These are phyloP conservation scores for Sarcocystis neurona DNA, from an alignment of 169 alveolate species.

Conservation along the genomic window DNA sequence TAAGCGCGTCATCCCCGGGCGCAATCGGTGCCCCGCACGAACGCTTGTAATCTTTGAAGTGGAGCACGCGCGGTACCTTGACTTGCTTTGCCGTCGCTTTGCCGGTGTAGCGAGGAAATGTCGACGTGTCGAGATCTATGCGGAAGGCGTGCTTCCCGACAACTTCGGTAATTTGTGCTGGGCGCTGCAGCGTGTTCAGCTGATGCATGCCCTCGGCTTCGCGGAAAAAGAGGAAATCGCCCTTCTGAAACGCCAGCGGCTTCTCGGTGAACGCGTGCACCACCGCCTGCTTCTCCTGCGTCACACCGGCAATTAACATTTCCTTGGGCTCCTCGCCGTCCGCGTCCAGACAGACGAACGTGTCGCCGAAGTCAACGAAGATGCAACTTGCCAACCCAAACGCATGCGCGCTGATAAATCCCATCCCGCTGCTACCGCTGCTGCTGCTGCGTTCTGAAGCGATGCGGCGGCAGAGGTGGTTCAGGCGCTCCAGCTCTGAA, in stretches of 20 bases:
- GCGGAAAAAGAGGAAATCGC: conserved; percentile 92
- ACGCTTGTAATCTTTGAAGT: conserved; percentile 82
- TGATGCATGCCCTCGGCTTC: conserved; percentile 97
- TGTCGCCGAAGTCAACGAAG: conserved; percentile 95
- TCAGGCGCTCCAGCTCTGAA: conserved; percentile 11
- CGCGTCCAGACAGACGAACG: conserved; percentile 83
- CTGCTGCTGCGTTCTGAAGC: conserved; percentile 54
- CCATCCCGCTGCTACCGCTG: too few relatives aligned
- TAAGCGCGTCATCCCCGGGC: conserved; percentile 77
- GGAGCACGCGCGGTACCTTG: conserved; percentile 84
- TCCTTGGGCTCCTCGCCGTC: conserved; percentile 88
- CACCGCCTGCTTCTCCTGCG: conserved; percentile 77
- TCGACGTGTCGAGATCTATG: conserved; percentile 88
- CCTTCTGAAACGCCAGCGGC: conserved; percentile 92
- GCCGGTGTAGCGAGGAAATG: conserved; percentile 74
- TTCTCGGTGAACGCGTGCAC: conserved; percentile 83
- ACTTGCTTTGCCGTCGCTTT: conserved; percentile 91
- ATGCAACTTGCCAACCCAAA: conserved; percentile 94
- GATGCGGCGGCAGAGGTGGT: conserved; percentile 64
- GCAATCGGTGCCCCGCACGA: conserved; percentile 80
- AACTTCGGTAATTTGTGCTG: conserved; percentile 87
- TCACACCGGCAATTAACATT: conserved; percentile 81
- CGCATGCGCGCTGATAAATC: conserved; percentile 67
- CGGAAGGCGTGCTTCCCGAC: conserved; percentile 88
- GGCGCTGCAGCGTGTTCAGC: conserved; percentile 88